Evolutionary conservation across 2,329 filamentous ascomycete genomes (phyloP).

Genomic region (Nectriaceae sp.): DNA sequence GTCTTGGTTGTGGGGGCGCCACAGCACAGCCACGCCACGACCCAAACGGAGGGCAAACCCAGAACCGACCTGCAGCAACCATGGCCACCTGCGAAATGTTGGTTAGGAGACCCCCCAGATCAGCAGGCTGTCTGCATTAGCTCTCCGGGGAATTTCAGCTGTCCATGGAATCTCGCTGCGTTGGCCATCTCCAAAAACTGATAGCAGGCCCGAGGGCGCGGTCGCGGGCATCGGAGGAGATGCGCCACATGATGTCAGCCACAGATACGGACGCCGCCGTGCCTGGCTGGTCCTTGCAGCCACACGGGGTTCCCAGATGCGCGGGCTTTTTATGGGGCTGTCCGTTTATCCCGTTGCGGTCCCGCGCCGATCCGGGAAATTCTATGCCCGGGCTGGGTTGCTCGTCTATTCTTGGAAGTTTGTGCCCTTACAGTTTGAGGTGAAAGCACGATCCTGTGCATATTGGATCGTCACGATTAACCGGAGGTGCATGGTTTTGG

Average conservation of each 20-base stretch:
- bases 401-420: background rate
- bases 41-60: background rate
- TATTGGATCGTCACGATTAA: too few relatives aligned
- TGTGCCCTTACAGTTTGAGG: too few relatives aligned
- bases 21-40: constrained; percentile 16
- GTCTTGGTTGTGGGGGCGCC: constrained; percentile 7
- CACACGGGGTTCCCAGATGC: background rate
- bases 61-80: background rate
- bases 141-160: constrained; percentile 25
- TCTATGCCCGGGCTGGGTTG: background rate
- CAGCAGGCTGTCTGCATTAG: constrained; percentile 22
- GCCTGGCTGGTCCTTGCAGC: background rate
- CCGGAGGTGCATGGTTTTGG: too few relatives aligned
- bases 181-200: constrained; percentile 4
- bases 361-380: background rate
- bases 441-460: too few relatives aligned
- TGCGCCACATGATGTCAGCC: background rate
- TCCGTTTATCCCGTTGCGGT: background rate
- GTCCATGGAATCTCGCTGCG: constrained; percentile 19
- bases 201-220: background rate
- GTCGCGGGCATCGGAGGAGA: too few relatives aligned
- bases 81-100: constrained; percentile 2
- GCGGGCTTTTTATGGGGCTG: background rate
- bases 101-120: background rate
- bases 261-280: background rate